Evolutionary conservation across 345 rosid genomes (phyloP), one percentile per base, ranked within the genome.

Genomic region (Brassica carinata): DNA sequence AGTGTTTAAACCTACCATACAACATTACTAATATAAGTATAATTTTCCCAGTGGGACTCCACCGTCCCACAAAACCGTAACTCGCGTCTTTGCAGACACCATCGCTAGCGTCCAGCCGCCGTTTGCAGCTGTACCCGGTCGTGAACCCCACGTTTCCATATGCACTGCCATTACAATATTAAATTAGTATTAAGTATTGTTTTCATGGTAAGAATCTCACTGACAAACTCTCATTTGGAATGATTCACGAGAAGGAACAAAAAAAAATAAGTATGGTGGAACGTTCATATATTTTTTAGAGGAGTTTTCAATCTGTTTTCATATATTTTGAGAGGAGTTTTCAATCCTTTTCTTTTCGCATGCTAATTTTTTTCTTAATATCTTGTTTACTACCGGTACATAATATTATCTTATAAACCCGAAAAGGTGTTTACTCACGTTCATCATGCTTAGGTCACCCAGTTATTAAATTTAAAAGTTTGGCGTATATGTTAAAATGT

Each of bases 81-180:
- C 58, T 53, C 58, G 58, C 58, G 58, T 53, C 58, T 14, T 53
- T 53, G 58, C 58, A 53, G 58, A 53, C 17, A 58, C 30, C 72
- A 2, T 67, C 80, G 0, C 63, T 33, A 2, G 13, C 3, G 3
- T 85, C 38, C 11, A 90, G 19, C 18, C 69, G 85, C 58, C 86
- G 73, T 43, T 86, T 68, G 69, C 97, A 90, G 62, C 92, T 84
- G 8, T 90, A 88, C 0, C 95, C 92, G 1, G 81, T 84, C 5
- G 95, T 83, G 69, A 88, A 84, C 1, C 97, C 95, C 2, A 86
- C 95, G 71, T 89, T 92, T 18, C 97, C 97, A 45, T 85, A 87
- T 61, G 95, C 91, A 29, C 94, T 89, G 72, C 71, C 40, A 10
- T 9, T 15, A 70, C 58, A 62, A 9, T 17, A 31, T 13, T 64